A percentile compares a stretch with the other conserved stretches of the same genome.
Evolutionary conservation across 129 eudicot species (phyloP).

Genomic region (Calendula officinalis): DNA sequence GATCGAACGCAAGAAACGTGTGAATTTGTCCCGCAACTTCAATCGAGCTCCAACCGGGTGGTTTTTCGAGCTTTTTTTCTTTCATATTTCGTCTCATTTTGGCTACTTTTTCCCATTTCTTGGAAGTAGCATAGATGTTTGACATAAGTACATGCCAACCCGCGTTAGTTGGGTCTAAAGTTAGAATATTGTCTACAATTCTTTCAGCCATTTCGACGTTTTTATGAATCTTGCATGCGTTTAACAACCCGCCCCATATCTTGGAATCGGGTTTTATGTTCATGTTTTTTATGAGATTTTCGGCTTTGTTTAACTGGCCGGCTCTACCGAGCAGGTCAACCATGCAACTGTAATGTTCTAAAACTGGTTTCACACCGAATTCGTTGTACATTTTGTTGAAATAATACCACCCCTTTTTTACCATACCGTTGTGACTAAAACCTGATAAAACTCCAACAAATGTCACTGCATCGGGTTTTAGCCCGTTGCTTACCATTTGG

Average conservation of each 20-base stretch:
- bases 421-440: slow-evolving; percentile 59
- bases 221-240: slow-evolving; percentile 56
- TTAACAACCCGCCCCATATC: slow-evolving; percentile 60
- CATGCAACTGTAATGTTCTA: slow-evolving; percentile 58
- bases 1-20: slow-evolving; percentile 49
- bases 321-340: slow-evolving; percentile 72
- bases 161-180: slow-evolving; percentile 28
- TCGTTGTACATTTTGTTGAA: slow-evolving; percentile 38
- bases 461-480: slow-evolving; percentile 49
- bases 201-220: slow-evolving; percentile 43
- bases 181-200: slow-evolving; percentile 14
- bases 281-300: slow-evolving; percentile 46
- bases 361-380: slow-evolving; percentile 38
- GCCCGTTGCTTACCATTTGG: slow-evolving; percentile 42
- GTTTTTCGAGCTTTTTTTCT: slow-evolving; percentile 41
- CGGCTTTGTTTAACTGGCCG: slow-evolving; percentile 47
- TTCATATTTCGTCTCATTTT: slow-evolving; percentile 49
- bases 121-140: slow-evolving; percentile 50
- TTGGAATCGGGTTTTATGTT: slow-evolving; percentile 39
- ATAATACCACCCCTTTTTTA: slow-evolving; percentile 46
- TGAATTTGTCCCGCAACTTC: slow-evolving; percentile 47
- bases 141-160: slow-evolving; percentile 58
- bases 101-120: slow-evolving; percentile 48
- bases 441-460: slow-evolving; percentile 53
- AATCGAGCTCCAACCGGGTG: slow-evolving; percentile 59